These are phyloP conservation scores for Puya raimondii DNA, from an alignment of 176 grass and related monocot species.

Conservation along the genomic window DNA sequence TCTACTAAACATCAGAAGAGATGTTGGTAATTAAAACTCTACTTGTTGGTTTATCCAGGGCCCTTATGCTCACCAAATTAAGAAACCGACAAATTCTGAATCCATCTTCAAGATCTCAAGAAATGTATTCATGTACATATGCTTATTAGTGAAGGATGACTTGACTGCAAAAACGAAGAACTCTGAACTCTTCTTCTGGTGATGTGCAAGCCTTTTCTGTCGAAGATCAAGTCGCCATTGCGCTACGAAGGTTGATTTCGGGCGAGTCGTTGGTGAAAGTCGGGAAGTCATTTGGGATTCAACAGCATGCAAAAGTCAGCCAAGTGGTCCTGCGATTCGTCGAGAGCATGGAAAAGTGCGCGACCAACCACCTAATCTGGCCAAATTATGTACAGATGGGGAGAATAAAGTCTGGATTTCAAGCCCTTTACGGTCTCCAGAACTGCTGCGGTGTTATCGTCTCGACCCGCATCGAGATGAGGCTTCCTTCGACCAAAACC, in stretches of 20 bases:
- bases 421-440: too few species aligned
- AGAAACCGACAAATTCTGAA: conserved; percentile 4
- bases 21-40: neutral
- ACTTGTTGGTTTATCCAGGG: neutral
- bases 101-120: conserved; percentile 8
- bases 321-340: conserved; percentile 3
- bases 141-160: conserved; percentile 4
- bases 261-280: neutral
- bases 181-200: neutral
- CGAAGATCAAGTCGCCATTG: conserved; percentile 5
- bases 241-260: neutral
- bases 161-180: neutral
- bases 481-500: too few species aligned
- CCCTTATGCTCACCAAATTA: neutral
- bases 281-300: neutral
- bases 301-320: neutral
- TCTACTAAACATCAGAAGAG: neutral
- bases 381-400: neutral
- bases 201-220: neutral
- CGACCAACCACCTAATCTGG: neutral
- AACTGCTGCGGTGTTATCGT: too few species aligned
- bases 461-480: too few species aligned
- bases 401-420: neutral
- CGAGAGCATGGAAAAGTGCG: conserved; percentile 2
- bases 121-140: conserved; percentile 13